These are phyloP conservation scores for Calonectria multiphialidica DNA, from an alignment of 2,329 filamentous ascomycete genomes.

Conservation along the genomic window DNA sequence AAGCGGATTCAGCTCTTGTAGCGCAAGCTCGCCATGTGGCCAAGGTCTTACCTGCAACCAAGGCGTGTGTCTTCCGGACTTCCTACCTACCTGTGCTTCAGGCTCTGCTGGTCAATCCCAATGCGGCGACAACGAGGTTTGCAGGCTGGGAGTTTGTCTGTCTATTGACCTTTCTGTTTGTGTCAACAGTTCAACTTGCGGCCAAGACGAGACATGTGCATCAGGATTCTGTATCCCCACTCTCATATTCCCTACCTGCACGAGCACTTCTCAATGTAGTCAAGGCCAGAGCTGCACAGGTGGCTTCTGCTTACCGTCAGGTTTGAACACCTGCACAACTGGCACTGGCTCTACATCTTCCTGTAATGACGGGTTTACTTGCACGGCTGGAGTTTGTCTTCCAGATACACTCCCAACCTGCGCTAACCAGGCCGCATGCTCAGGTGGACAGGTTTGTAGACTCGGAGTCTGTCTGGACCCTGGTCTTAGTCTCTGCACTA, in stretches of 20 bases:
- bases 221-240: slow-evolving; percentile 5
- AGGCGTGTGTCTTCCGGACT: slow-evolving; percentile 10
- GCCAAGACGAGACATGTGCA: not conserved
- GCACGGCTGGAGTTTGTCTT: not conserved
- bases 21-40: not conserved
- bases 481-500: not conserved
- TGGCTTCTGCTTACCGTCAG: slow-evolving; percentile 4
- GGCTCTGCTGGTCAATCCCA: not conserved
- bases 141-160: slow-evolving; percentile 1
- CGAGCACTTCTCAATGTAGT: not conserved
- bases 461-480: slow-evolving; percentile 10
- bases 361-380: not conserved
- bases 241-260: not conserved
- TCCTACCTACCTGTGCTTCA: not conserved
- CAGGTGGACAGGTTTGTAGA: not conserved
- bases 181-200: not conserved
- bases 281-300: slow-evolving; percentile 8
- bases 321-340: not conserved
- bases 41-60: not conserved
- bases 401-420: not conserved
- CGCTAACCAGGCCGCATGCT: not conserved
- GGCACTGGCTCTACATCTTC: not conserved
- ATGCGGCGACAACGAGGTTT: not conserved
- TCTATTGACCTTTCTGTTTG: not conserved
- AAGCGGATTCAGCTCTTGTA: not conserved